Percentiles rank a stretch among this genome's conserved stretches.
phyloP scores from a whole-genome alignment of 169 alveolate genomes.

The Ichthyophthirius multifiliis region DNA sequence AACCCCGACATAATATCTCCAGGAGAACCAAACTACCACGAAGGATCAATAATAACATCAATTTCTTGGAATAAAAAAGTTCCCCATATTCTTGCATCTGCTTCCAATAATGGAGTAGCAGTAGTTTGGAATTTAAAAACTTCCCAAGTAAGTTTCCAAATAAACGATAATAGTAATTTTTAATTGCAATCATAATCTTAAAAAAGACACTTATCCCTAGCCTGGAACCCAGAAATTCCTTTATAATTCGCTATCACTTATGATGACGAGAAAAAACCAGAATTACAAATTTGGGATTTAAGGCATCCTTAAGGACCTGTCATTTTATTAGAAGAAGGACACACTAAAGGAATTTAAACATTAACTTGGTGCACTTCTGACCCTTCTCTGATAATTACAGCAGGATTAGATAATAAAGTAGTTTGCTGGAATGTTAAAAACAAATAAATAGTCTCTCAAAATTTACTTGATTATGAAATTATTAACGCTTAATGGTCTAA shows the following conservation, averaged over 20 bases:
- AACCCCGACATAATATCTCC: constrained; percentile 65
- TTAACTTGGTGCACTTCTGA: constrained; percentile 73
- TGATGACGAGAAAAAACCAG: constrained; percentile 56
- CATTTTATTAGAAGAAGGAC: constrained; percentile 45
- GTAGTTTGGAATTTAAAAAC: constrained; percentile 84
- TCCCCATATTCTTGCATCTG: constrained; percentile 82
- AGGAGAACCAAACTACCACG: constrained; percentile 61
- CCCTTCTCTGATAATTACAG: constrained; percentile 47
- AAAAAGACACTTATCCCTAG: constrained; percentile 26
- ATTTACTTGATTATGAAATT: constrained; percentile 34
- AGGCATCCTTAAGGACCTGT: constrained; percentile 51
- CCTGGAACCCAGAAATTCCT: constrained; percentile 76
- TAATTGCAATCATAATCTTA: constrained; percentile 36
- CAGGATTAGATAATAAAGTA: constrained; percentile 46
- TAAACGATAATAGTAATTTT: constrained; percentile 38
- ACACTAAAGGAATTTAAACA: constrained; percentile 43
- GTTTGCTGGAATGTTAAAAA: constrained; percentile 52
- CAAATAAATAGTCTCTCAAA: constrained; percentile 13
- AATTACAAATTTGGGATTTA: constrained; percentile 72
- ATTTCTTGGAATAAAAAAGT: constrained; percentile 83
- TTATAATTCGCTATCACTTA: constrained; percentile 62
- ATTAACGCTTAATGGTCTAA: constrained; percentile 55
- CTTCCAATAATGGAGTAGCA: constrained; percentile 73
- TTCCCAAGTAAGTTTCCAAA: constrained; percentile 30
- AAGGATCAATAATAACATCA: constrained; percentile 71